These are phyloP conservation scores for Plasmodium berghei DNA, from an alignment of 169 alveolate genomes.

Conservation along the genomic window DNA sequence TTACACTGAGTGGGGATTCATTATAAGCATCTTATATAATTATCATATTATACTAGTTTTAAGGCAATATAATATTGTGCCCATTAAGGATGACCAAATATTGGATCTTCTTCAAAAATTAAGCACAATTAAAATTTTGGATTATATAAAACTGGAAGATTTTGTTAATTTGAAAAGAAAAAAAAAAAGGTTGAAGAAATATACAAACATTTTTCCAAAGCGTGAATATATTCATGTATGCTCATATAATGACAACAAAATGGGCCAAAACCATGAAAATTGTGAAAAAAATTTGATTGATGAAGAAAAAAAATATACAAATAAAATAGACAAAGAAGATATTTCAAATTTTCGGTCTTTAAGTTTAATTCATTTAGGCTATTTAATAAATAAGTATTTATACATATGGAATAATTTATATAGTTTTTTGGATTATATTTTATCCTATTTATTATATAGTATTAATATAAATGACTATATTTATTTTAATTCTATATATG, in stretches of 20 bases:
- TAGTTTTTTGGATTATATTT: slow-evolving; percentile 33
- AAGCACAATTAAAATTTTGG: slow-evolving; percentile 16
- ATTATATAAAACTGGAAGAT: slow-evolving; percentile 29
- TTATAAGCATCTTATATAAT: slow-evolving; percentile 41
- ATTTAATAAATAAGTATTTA: slow-evolving; percentile 43
- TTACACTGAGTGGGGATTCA: slow-evolving; percentile 49
- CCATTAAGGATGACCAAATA: slow-evolving; percentile 51
- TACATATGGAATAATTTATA: slow-evolving; percentile 65
- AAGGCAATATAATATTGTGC: slow-evolving; percentile 47
- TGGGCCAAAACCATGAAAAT: background rate
- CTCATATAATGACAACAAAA: background rate
- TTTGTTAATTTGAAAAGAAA: slow-evolving; percentile 39
- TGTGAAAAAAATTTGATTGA: background rate
- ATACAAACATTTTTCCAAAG: background rate
- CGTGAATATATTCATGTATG: background rate
- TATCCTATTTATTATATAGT: slow-evolving; percentile 61
- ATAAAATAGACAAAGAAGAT: background rate
- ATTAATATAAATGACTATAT: slow-evolving; percentile 33
- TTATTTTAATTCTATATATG: slow-evolving; percentile 47
- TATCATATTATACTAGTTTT: slow-evolving; percentile 51
- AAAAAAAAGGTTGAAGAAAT: slow-evolving; percentile 10
- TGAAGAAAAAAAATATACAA: slow-evolving; percentile 4
- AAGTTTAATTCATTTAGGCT: slow-evolving; percentile 53
- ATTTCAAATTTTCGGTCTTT: slow-evolving; percentile 52
- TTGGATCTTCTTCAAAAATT: slow-evolving; percentile 21